These are phyloP conservation scores for Cyberlindnera subsufficiens DNA, from an alignment of 805 yeast species.

Conservation along the genomic window DNA sequence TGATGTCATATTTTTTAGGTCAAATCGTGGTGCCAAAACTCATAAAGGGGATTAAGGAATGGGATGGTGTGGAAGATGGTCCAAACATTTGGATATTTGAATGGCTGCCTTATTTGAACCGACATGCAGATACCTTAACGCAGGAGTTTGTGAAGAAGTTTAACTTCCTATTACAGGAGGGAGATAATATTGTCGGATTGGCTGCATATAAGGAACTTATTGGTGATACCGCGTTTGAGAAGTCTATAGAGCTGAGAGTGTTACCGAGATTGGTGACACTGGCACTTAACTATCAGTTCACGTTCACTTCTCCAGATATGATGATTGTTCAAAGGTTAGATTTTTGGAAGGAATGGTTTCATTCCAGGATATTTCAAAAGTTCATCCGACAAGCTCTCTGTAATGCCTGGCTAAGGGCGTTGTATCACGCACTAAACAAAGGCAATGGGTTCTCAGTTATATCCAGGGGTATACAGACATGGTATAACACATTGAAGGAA, in stretches of 20 bases:
- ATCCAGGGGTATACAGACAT: constrained; percentile 25
- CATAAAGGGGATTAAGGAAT: constrained; percentile 25
- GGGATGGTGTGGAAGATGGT: constrained; percentile 25
- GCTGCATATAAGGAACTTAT: constrained; percentile 29
- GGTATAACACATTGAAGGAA: constrained; percentile 20
- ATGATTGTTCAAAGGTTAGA: constrained; percentile 14
- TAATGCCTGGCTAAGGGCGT: constrained; percentile 21
- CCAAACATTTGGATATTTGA: constrained; percentile 32
- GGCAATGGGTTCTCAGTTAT: constrained; percentile 4
- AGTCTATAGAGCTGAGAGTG: constrained; percentile 14
- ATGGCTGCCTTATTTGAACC: constrained; percentile 29
- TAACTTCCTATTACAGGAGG: constrained; percentile 9
- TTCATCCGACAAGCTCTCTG: constrained; percentile 31
- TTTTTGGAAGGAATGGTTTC: constrained; percentile 21
- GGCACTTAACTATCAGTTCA: constrained; percentile 2
- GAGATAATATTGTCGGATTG: constrained; percentile 16
- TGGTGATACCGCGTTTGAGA: constrained; percentile 19
- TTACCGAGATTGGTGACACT: constrained; percentile 18
- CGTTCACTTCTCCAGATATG: constrained; percentile 15
- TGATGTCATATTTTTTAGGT: constrained; percentile 25
- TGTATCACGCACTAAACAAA: constrained; percentile 7
- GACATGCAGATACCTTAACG: constrained; percentile 13
- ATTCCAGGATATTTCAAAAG: constrained; percentile 10
- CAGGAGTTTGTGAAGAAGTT: constrained; percentile 20
- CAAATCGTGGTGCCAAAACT: constrained; percentile 34